Base-by-base conservation (phyloP, 305 asterid species). In the Rubia balearica region DNA sequence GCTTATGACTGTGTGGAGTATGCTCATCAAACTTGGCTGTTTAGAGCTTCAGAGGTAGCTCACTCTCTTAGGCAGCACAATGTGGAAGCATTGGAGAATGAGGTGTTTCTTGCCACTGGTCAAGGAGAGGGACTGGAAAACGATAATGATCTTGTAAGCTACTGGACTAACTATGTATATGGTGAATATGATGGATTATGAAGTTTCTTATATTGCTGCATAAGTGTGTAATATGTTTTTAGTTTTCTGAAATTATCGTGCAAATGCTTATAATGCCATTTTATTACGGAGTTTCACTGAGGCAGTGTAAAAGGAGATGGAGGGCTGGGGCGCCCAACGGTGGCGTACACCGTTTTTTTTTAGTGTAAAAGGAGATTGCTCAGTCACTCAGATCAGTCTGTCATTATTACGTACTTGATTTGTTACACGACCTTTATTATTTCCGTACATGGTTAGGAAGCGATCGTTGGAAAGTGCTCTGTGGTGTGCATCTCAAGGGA, bases 381-480 rank as follows among this genome's bases (percentile, higher is more conserved):
- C 40, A 30, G 7, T 4, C 43, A 46, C 24, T 21, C 41, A 22
- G n/a, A 67, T 67, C 1, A 13, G 11, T 13, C 4, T 51, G 57
- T 65, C 21, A 10, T 2, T 43, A 12, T n/a, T 38, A 24, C 9
- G 27, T 24, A 33, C 12, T n/a, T 51, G 57, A 51, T 19, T 51
- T 51, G 14, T 36, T 45, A 46, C 1, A 11, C n/a, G 24, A 8
- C 30, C 65, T 7, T 8, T 70, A 64, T 76, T 73, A 74, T 74
- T 70, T 69, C 57, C 69, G 77, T 42, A 57, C 45, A 74, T 74
- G 59, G 14, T 72, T 56, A 71, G 98, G 98, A 94, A 86, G 86
- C 90, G 55, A 81, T 94, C 81, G 91, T 87, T 83, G 97, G 96
- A 46, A 91, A 87, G 80, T 91, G 97, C 91, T 75, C 82, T 78